These are phyloP conservation scores for Plantago elongata DNA, from an alignment of 257 asterid genomes.

Conservation along the genomic window DNA sequence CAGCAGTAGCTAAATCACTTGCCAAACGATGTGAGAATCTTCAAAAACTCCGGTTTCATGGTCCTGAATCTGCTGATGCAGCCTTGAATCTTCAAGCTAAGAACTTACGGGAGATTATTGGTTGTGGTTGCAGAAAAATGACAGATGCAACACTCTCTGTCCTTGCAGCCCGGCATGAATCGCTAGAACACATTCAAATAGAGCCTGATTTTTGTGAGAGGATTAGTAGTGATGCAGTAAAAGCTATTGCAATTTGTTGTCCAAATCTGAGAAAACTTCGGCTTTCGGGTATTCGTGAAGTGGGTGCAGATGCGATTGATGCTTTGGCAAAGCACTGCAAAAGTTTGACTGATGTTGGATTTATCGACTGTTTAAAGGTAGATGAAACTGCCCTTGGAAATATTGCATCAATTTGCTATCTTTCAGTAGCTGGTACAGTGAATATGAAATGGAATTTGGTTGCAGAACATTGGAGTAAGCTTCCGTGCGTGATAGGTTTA, in stretches of 20 bases:
- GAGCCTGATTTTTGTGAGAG: slow-evolving; percentile 74
- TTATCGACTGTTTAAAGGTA: slow-evolving; percentile 53
- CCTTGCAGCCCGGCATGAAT: slow-evolving; percentile 64
- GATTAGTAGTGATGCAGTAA: slow-evolving; percentile 62
- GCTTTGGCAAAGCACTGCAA: slow-evolving; percentile 55
- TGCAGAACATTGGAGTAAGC: slow-evolving; percentile 46
- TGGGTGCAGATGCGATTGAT: slow-evolving; percentile 54
- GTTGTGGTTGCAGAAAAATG: slow-evolving; percentile 56
- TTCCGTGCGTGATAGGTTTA: slow-evolving; percentile 49
- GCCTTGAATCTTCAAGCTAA: slow-evolving; percentile 51
- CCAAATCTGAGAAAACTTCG: slow-evolving; percentile 49
- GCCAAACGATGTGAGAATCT: slow-evolving; percentile 51
- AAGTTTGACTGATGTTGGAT: slow-evolving; percentile 48
- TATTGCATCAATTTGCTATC: slow-evolving; percentile 49
- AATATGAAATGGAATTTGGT: slow-evolving; percentile 52
- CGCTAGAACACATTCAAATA: slow-evolving; percentile 58
- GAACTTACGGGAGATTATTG: slow-evolving; percentile 49
- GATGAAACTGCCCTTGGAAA: slow-evolving; percentile 56
- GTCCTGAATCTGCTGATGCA: slow-evolving; percentile 66
- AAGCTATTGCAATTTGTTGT: slow-evolving; percentile 60
- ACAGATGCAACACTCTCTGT: slow-evolving; percentile 62
- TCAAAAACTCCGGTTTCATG: slow-evolving; percentile 62
- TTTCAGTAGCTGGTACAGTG: slow-evolving; percentile 66
- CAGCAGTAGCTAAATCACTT: slow-evolving; percentile 40
- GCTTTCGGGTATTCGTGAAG: slow-evolving; percentile 61